Evolutionary conservation across 192 early-diverging fungal genomes (phyloP).

Genomic region (Coemansia sp.): DNA sequence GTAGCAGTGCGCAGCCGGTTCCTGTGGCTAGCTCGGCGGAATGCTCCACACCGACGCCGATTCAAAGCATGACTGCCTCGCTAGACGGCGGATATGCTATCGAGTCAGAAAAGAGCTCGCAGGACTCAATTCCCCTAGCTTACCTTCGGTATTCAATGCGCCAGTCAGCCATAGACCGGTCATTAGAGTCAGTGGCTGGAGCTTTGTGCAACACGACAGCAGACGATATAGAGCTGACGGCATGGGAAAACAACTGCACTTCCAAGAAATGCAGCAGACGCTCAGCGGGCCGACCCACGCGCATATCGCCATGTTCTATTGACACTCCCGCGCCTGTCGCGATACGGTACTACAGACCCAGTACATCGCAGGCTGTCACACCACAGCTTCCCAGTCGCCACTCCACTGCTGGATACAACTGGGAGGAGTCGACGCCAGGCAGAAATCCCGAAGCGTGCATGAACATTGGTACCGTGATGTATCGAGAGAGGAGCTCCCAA

Average conservation of each 20-base stretch:
- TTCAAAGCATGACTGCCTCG: background rate
- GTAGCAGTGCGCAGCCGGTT: slow-evolving; percentile 6
- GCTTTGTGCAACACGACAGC: background rate
- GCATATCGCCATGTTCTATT: slow-evolving; percentile 11
- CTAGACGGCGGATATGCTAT: slow-evolving; percentile 22
- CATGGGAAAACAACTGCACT: background rate
- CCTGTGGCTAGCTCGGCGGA: slow-evolving; percentile 4
- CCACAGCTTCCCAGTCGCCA: slow-evolving; percentile 13
- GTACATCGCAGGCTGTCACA: slow-evolving; percentile 21
- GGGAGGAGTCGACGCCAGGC: slow-evolving; percentile 18
- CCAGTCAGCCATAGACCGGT: background rate
- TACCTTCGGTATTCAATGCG: slow-evolving; percentile 3
- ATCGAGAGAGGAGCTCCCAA: slow-evolving; percentile 28
- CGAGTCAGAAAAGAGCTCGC: slow-evolving; percentile 29
- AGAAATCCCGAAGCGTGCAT: background rate
- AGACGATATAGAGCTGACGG: slow-evolving; percentile 18
- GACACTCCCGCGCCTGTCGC: slow-evolving; percentile 29
- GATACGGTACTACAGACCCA: slow-evolving; percentile 26
- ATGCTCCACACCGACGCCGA: slow-evolving; percentile 8
- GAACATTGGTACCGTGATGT: slow-evolving; percentile 22
- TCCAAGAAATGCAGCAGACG: slow-evolving; percentile 1
- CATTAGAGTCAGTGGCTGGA: background rate
- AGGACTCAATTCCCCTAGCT: slow-evolving; percentile 6
- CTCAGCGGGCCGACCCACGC: background rate
- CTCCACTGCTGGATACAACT: slow-evolving; percentile 5